These are phyloP conservation scores for Lithohypha guttulata DNA, from an alignment of 2,329 filamentous ascomycete species.

Conservation along the genomic window DNA sequence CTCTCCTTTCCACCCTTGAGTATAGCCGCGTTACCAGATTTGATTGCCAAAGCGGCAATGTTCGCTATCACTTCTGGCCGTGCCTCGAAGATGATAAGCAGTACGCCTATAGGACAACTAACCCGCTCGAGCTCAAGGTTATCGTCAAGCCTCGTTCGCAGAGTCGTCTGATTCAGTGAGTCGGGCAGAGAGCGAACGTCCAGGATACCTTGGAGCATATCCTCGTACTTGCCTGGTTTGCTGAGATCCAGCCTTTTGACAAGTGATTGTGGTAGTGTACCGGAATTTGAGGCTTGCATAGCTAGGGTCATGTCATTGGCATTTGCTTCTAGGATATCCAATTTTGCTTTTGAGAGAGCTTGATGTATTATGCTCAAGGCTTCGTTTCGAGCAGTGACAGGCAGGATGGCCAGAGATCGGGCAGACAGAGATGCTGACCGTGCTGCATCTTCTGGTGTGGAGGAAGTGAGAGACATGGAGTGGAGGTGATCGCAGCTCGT, in stretches of 20 bases:
- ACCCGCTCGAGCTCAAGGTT: constrained; percentile 75
- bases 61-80: constrained; percentile 97
- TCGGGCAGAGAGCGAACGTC: constrained; percentile 78
- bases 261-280: constrained; percentile 67
- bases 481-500: background rate
- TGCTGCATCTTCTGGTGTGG: constrained; percentile 66
- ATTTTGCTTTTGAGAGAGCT: constrained; percentile 58
- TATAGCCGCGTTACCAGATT: constrained; percentile 94
- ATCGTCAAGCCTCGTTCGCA: constrained; percentile 78
- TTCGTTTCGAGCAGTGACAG: constrained; percentile 65
- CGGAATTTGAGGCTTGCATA: constrained; percentile 59
- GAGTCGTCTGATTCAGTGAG: constrained; percentile 80
- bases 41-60: constrained; percentile 89
- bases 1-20: constrained; percentile 96
- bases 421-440: constrained; percentile 70
- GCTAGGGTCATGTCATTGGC: constrained; percentile 68
- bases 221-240: constrained; percentile 84
- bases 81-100: constrained; percentile 96
- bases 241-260: constrained; percentile 80
- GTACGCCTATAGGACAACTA: constrained; percentile 90
- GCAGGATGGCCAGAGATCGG: constrained; percentile 68
- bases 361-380: constrained; percentile 74
- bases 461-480: constrained; percentile 79
- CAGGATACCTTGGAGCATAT: constrained; percentile 91
- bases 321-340: constrained; percentile 77